Conservation (phyloP, 2,329 filamentous ascomycete species). For the Hypoxylon sp. region DNA sequence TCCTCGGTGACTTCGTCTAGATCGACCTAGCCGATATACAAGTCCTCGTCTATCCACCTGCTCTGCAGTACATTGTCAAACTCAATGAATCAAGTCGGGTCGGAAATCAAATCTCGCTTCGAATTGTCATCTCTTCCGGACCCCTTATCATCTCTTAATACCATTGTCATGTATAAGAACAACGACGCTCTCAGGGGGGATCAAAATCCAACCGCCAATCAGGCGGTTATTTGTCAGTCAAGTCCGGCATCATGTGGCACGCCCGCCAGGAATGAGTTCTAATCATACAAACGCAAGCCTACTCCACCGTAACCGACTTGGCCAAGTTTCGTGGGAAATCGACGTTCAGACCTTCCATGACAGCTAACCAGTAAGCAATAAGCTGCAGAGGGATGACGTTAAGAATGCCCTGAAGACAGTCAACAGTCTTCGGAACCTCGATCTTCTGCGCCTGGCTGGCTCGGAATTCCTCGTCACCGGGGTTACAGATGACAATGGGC, state of each 20-base stretch:
- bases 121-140: conserved; percentile 10
- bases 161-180: conserved; percentile 43
- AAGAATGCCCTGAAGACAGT: conserved; percentile 94
- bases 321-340: conserved; percentile 99
- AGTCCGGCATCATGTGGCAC: conserved; percentile 47
- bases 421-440: conserved; percentile 95
- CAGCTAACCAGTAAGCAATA: conserved; percentile 98
- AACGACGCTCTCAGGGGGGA: conserved; percentile 46
- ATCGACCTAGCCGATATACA: conserved; percentile 32
- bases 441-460: conserved; percentile 93
- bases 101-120: too few relatives aligned
- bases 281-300: conserved; percentile 58
- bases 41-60: conserved; percentile 33
- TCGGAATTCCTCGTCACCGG: conserved; percentile 89
- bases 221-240: conserved; percentile 45
- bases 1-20: conserved; percentile 29
- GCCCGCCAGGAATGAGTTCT: conserved; percentile 29
- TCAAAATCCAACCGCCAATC: conserved; percentile 45
- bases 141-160: conserved; percentile 37
- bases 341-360: conserved; percentile 95
- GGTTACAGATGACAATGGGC: conserved; percentile 99
- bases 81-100: too few relatives aligned
- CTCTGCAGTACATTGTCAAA: conserved; percentile 19
- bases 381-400: conserved; percentile 98
- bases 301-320: conserved; percentile 99